Evolutionary conservation across 1,139 yeast species (phyloP).

Genomic region (Pichia kudriavzevii): DNA sequence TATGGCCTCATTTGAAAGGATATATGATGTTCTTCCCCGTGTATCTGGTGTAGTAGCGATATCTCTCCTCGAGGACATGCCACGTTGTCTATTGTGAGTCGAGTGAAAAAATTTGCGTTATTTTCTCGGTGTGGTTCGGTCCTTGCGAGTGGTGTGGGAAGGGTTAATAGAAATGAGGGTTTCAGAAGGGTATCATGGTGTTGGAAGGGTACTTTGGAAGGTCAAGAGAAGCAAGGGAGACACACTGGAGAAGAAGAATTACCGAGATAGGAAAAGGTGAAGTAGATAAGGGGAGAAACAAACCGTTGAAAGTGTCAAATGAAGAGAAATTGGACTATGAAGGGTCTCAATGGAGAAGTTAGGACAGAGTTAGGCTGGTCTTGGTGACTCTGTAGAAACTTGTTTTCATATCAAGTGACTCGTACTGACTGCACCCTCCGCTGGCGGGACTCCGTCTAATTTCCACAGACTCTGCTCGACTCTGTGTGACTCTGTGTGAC

Average conservation of each 20-base stretch:
- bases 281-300: neutral
- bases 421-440: too few species aligned
- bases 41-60: too few species aligned
- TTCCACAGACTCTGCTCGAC: neutral
- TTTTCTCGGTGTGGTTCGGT: too few species aligned
- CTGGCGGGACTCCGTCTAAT: neutral
- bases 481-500: neutral
- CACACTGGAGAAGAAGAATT: neutral
- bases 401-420: neutral
- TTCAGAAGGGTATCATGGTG: neutral
- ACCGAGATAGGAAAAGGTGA: conserved; percentile 2
- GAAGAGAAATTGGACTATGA: neutral
- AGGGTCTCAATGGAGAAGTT: neutral
- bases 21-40: too few species aligned
- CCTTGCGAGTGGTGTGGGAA: too few species aligned
- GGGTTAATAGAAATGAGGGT: too few species aligned
- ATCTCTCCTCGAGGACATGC: too few species aligned
- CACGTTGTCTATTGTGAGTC: too few species aligned
- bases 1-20: too few species aligned
- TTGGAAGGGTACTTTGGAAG: too few species aligned
- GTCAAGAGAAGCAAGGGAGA: neutral
- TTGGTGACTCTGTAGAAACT: neutral
- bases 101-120: too few species aligned
- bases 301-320: too few species aligned
- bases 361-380: neutral